Percentiles rank a stretch among this genome's conserved stretches.
phyloP scores from a whole-genome alignment of 2,329 filamentous ascomycete genomes.

The Emmonsiellopsis sp. region DNA sequence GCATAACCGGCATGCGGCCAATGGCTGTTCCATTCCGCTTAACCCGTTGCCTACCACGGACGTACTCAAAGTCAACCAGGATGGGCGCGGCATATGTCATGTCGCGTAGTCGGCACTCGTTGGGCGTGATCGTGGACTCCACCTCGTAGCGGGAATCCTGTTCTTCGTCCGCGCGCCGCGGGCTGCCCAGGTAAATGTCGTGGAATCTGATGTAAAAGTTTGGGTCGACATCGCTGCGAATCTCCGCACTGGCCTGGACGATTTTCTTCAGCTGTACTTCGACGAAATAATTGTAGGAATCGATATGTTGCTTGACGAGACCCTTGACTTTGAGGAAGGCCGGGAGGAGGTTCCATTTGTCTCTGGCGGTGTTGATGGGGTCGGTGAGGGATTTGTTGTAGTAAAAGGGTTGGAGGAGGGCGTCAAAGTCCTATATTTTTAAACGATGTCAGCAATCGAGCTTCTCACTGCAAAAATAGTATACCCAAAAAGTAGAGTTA shows the following conservation, averaged over 20 bases:
- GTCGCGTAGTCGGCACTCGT: slow-evolving; percentile 92
- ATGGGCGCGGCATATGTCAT: slow-evolving; percentile 98
- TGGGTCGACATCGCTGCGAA: slow-evolving; percentile 85
- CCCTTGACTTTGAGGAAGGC: slow-evolving; percentile 98
- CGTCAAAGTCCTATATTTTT: slow-evolving; percentile 43
- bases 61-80: slow-evolving; percentile 83
- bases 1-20: slow-evolving; percentile 90
- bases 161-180: slow-evolving; percentile 68
- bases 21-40: slow-evolving; percentile 67
- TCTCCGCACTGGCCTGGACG: slow-evolving; percentile 77
- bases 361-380: slow-evolving; percentile 60
- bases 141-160: slow-evolving; percentile 40
- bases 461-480: no score
- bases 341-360: slow-evolving; percentile 95
- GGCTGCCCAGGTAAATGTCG: slow-evolving; percentile 77
- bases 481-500: background rate
- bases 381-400: slow-evolving; percentile 59
- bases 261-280: slow-evolving; percentile 97
- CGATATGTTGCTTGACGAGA: slow-evolving; percentile 92
- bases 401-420: slow-evolving; percentile 61
- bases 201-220: slow-evolving; percentile 84
- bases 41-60: slow-evolving; percentile 68
- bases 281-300: slow-evolving; percentile 98
- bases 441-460: background rate
- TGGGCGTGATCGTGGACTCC: slow-evolving; percentile 63